A percentile compares a stretch with the other conserved stretches of the same genome.
Conservation (phyloP, 2,329 filamentous ascomycete genomes). For the Penicillium sp. region DNA sequence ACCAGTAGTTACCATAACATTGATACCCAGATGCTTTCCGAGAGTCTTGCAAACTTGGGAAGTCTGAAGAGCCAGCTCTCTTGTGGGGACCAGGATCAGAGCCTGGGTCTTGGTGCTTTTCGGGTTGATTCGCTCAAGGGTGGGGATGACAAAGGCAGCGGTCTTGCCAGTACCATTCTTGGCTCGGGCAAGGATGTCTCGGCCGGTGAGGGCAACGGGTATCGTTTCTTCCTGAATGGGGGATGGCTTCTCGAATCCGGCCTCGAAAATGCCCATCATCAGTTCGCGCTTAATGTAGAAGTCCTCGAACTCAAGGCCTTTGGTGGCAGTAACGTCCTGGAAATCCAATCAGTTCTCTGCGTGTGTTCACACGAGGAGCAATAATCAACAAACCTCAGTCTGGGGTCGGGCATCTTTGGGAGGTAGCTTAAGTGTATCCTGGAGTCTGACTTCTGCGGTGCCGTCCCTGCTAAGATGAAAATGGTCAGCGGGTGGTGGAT, state of each 20-base stretch:
- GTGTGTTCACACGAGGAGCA: conserved; percentile 10
- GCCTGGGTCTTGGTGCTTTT: conserved; percentile 97
- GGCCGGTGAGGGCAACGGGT: conserved; percentile 90
- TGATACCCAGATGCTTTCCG: conserved; percentile 94
- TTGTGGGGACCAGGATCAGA: conserved; percentile 92
- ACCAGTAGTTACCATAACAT: conserved; percentile 99
- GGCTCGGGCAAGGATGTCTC: conserved; percentile 92
- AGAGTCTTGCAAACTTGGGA: conserved; percentile 99
- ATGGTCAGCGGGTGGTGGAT: conserved; percentile 22
- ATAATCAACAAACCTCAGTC: conserved; percentile 51
- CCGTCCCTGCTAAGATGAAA: conserved; percentile 41
- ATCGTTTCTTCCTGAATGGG: conserved; percentile 99
- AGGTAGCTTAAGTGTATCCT: conserved; percentile 53
- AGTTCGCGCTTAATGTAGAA: conserved; percentile 94
- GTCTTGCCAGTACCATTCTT: conserved; percentile 99
- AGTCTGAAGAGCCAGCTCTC: conserved; percentile 96
- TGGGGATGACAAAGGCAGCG: conserved; percentile 95
- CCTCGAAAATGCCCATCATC: conserved; percentile 99
- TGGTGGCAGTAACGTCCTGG: conserved; percentile 96
- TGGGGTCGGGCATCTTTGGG: conserved; percentile 57
- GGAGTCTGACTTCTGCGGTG: conserved; percentile 50
- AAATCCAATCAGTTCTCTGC: conserved; percentile 26
- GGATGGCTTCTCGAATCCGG: conserved; percentile 97
- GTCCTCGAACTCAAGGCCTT: conserved; percentile 96
- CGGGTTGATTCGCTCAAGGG: conserved; percentile 93